phyloP scores from a whole-genome alignment of 192 early-diverging fungal genomes.

The Backusella tarrabulga region DNA sequence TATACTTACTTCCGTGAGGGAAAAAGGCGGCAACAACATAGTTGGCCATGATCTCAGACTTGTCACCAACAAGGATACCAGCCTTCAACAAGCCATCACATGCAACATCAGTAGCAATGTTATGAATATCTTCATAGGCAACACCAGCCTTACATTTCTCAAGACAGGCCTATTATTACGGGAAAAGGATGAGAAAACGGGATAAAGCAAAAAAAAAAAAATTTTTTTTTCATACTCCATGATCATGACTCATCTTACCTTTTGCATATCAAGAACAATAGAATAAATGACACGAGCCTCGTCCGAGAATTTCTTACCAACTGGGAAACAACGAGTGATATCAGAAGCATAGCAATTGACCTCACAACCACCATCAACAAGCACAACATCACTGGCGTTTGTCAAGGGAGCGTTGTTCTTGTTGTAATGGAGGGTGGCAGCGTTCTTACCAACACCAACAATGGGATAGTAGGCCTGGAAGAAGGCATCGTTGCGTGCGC shows the following conservation, averaged over 20 bases:
- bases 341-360: slow-evolving; percentile 81
- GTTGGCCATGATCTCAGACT: slow-evolving; percentile 58
- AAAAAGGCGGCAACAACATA: slow-evolving; percentile 79
- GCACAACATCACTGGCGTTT: slow-evolving; percentile 54
- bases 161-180: slow-evolving; percentile 54
- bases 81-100: slow-evolving; percentile 65
- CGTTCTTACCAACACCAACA: slow-evolving; percentile 74
- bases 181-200: background rate
- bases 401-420: slow-evolving; percentile 65
- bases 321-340: slow-evolving; percentile 87
- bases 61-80: slow-evolving; percentile 74
- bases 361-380: slow-evolving; percentile 89
- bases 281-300: slow-evolving; percentile 76
- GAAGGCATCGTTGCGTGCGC: slow-evolving; percentile 60
- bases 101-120: slow-evolving; percentile 60
- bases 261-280: slow-evolving; percentile 82
- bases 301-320: slow-evolving; percentile 67
- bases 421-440: slow-evolving; percentile 82
- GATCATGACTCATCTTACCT: slow-evolving; percentile 27
- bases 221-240: background rate
- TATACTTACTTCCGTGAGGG: slow-evolving; percentile 76
- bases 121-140: slow-evolving; percentile 86
- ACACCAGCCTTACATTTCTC: slow-evolving; percentile 63
- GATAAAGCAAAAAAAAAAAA: background rate
- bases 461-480: slow-evolving; percentile 87